Evolutionary conservation across 345 rosid genomes (phyloP), one percentile per base, ranked within the genome.

Genomic region (Lumnitzera racemosa): DNA sequence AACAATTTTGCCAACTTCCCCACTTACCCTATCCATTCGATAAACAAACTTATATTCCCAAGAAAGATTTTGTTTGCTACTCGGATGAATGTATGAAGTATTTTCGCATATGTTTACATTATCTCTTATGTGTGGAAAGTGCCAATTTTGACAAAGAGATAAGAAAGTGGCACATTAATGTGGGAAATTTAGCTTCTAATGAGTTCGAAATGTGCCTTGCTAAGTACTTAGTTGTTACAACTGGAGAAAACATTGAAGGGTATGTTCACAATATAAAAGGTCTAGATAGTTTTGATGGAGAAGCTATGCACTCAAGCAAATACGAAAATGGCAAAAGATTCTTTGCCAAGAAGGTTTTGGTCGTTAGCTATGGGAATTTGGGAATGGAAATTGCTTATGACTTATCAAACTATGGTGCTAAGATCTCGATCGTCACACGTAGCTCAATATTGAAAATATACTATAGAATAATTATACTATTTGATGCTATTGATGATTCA

Each of bases 341-440:
- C 47, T 3, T 31, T 16, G 74, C 66, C 11, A 75, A 75, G 70
- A 29, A 72, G 20, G 86, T 82, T 51, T 27, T 87, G 53, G 95
- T 87, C 2, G 85, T 84, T 11, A 86, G 95, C 11, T 59, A 80
- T 63, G 88, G 95, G 2, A 84, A 82, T 49, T 87, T 86, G 3
- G 88, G 88, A 6, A 77, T 84, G 85, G 95, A 82, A 64, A 87
- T 84, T 20, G 81, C 85, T 7, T 77, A 71, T 46, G 90, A 82
- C 60, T 27, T 84, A 11, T 66, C 76, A 5, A 72, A 48, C n/a
- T 31, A 29, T 8, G 71, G 70, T 36, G 88, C 82, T 24, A 53
- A 46, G 0, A 68, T 83, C 55, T 73, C 84, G 12, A 49, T 84
- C 15, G 79, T 82, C 25, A 68, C 57, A 47, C 80, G 78, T 20